Evolutionary conservation across 1,139 yeast genomes (phyloP).

Genomic region (Geotrichum restrictum): DNA sequence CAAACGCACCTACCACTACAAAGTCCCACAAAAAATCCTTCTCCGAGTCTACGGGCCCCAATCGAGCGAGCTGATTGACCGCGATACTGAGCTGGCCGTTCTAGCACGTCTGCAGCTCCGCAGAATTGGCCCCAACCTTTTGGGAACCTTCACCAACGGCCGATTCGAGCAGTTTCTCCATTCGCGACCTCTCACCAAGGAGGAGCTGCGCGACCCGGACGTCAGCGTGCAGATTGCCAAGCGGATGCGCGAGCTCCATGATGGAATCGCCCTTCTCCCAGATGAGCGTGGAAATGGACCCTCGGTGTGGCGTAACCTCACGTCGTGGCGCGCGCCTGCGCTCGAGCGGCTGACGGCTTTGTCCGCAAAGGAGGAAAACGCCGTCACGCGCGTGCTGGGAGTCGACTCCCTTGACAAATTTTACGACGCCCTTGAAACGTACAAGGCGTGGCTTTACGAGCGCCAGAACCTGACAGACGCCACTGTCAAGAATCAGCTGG

Average conservation of each 20-base stretch:
- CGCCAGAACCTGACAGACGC: conserved; percentile 31
- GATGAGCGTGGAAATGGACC: conserved; percentile 57
- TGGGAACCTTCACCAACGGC: conserved; percentile 89
- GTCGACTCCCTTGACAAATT: conserved; percentile 19
- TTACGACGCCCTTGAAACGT: conserved; percentile 40
- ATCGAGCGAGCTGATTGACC: conserved; percentile 79
- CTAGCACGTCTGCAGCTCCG: conserved; percentile 69
- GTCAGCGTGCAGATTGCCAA: conserved; percentile 84
- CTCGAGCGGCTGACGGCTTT: conserved; percentile 42
- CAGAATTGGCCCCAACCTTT: conserved; percentile 80
- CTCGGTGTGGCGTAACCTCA: conserved; percentile 62
- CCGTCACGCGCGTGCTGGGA: conserved; percentile 21
- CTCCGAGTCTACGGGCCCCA: conserved; percentile 89
- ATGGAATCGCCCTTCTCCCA: conserved; percentile 62
- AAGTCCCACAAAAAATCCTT: conserved; percentile 49
- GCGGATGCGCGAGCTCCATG: conserved; percentile 92
- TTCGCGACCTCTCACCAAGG: conserved; percentile 66
- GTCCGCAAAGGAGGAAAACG: conserved; percentile 26
- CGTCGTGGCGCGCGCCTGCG: conserved; percentile 65
- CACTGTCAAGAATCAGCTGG: conserved; percentile 49
- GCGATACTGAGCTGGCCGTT: conserved; percentile 72
- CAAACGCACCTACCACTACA: conserved; percentile 30
- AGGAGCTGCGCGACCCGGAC: conserved; percentile 69
- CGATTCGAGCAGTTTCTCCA: conserved; percentile 88
- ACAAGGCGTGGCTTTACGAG: conserved; percentile 55